phyloP scores from a whole-genome alignment of 257 asterid genomes.

The Coffea eugenioides region DNA sequence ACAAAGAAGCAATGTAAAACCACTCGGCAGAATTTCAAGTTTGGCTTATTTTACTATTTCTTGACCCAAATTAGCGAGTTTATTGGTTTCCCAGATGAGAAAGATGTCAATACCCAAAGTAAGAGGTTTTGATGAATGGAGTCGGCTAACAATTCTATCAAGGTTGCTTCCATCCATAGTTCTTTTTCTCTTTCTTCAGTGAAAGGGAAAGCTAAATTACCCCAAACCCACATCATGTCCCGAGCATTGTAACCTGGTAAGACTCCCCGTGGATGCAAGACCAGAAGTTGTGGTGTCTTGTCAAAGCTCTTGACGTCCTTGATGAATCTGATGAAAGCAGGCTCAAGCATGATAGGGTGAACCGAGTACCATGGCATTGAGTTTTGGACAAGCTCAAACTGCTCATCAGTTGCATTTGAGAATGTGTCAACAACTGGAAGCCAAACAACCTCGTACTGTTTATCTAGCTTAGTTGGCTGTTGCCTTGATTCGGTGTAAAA shows the following conservation, averaged over 20 bases:
- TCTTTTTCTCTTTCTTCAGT: conserved; percentile 52
- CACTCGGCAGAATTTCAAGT: not conserved
- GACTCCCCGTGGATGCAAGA: conserved; percentile 74
- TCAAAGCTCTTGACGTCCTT: conserved; percentile 51
- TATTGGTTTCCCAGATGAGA: not conserved
- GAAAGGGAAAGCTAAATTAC: conserved; percentile 74
- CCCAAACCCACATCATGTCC: conserved; percentile 98
- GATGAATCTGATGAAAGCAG: conserved; percentile 55
- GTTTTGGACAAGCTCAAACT: conserved; percentile 44
- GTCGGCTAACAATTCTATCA: conserved; percentile 59
- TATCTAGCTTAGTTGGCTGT: conserved; percentile 38
- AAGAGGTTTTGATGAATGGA: conserved; percentile 56
- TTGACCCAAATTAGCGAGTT: not conserved
- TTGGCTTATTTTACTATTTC: not conserved
- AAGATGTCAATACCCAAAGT: conserved; percentile 53
- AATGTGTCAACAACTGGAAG: conserved; percentile 56
- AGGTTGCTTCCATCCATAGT: conserved; percentile 60
- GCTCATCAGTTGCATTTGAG: conserved; percentile 17
- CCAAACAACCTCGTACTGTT: conserved; percentile 84
- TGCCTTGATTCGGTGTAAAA: conserved; percentile 51
- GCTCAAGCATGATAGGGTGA: conserved; percentile 57
- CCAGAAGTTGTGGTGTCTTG: conserved; percentile 75
- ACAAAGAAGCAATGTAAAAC: not conserved
- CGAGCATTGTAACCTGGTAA: conserved; percentile 60
- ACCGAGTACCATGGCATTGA: conserved; percentile 87